Evolutionary conservation across 1,139 yeast genomes (phyloP).

Genomic region (Ashbya aceris): DNA sequence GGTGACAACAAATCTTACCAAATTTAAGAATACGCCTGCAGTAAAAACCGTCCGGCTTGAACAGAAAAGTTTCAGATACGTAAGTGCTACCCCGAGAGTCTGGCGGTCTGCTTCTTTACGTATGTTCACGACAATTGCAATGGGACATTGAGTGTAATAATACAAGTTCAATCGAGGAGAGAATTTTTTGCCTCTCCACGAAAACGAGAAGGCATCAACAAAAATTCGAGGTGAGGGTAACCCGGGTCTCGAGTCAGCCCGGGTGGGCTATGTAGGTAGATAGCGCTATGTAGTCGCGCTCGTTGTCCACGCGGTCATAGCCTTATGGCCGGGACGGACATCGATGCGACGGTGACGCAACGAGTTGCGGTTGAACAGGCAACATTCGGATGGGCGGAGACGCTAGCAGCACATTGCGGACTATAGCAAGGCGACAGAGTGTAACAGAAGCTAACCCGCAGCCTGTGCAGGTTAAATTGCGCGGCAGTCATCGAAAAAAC

Average conservation of each 20-base stretch:
- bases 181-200: slow-evolving; percentile 5
- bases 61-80: not conserved
- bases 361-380: too few relatives aligned
- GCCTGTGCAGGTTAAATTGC: too few relatives aligned
- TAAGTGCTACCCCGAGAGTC: not conserved
- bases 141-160: not conserved
- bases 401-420: too few relatives aligned
- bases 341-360: not conserved
- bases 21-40: not conserved
- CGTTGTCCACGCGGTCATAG: not conserved
- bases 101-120: too few relatives aligned
- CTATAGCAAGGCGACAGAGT: too few relatives aligned
- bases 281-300: not conserved
- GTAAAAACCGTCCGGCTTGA: not conserved
- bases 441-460: too few relatives aligned
- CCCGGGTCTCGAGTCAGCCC: not conserved
- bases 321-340: not conserved
- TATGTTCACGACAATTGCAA: too few relatives aligned
- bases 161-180: slow-evolving; percentile 1
- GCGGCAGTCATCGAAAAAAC: too few relatives aligned
- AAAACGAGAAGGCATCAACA: slow-evolving; percentile 4
- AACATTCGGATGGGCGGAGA: too few relatives aligned
- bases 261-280: not conserved
- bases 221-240: slow-evolving; percentile 4
- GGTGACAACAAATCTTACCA: not conserved